Evolutionary conservation across 164 flowering plant genomes (phyloP), one percentile per base, ranked within the genome.

Genomic region (Chloranthus sessilifolius): DNA sequence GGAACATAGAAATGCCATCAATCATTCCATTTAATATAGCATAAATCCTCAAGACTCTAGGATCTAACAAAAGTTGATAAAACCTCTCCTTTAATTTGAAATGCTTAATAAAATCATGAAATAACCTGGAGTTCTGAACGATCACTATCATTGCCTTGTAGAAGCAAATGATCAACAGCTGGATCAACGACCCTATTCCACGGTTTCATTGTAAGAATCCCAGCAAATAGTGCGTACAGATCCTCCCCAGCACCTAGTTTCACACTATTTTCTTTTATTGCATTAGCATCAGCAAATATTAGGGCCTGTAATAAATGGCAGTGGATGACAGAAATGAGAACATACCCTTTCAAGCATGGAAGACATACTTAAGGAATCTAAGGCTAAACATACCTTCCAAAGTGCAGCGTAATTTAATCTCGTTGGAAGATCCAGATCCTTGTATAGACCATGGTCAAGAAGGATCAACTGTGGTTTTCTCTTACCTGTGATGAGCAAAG

Each of bases 231-330:
- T 28, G 76, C 80, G 75, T 82, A 84, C 10, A 92, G 77, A 71
- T 92, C 98, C 33, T 92, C 96, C 45, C 98, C 98, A 53, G 96
- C 96, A 72, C 98, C 98, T 70, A 92, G 55, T 67, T 92, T 92
- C 39, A 63, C 75, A 64, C 96, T 77, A 56, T 85, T 68, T 75
- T 85, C 91, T 65, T 79, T 88, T 58, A 92, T 92, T 58, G 81
- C 89, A 3, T 76, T 76, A 30, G 74, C 88, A 75, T 92, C 98
- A 53, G 98, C 59, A 74, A 92, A 92, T 41, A 92, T 51, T 66
- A 92, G 55, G 21, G 70, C 95, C 98, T 91, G 71, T 16, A 44
- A 43, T 20, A 61, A 35, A 26, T 16, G 28, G n/a, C 8, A 33
- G 25, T 29, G 66, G 33, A 45, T 15, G 31, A 52, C 41, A 46